Evolutionary conservation across 345 rosid species (phyloP).

Genomic region (Odontarrhena argentea): DNA sequence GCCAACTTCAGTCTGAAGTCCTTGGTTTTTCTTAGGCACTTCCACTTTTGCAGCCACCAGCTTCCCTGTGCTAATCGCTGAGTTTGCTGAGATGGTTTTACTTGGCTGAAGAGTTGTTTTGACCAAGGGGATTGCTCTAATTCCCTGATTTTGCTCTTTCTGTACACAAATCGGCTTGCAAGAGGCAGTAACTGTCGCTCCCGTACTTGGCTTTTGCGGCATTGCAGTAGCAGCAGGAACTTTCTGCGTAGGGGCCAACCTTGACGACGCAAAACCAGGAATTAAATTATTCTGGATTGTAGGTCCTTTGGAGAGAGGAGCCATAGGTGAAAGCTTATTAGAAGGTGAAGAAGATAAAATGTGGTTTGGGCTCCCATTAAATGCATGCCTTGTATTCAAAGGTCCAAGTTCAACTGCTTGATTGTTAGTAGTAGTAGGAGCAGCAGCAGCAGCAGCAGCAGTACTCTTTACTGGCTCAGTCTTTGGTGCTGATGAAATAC

Average conservation of each 20-base stretch:
- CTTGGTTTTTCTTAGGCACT: slow-evolving; percentile 28
- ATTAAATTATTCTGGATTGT: slow-evolving; percentile 41
- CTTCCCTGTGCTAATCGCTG: slow-evolving; percentile 38
- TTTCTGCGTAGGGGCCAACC: slow-evolving; percentile 37
- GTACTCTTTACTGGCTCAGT: slow-evolving; percentile 31
- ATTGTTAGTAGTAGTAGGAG: slow-evolving; percentile 21
- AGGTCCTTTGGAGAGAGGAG: slow-evolving; percentile 48
- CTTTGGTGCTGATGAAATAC: slow-evolving; percentile 27
- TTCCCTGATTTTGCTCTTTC: slow-evolving; percentile 41
- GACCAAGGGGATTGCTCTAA: slow-evolving; percentile 30
- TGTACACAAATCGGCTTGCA: slow-evolving; percentile 33
- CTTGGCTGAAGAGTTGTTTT: slow-evolving; percentile 25
- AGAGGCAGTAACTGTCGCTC: slow-evolving; percentile 31
- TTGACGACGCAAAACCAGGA: slow-evolving; percentile 31
- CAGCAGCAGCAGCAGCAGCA: slow-evolving; percentile 26
- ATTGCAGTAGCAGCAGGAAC: slow-evolving; percentile 36
- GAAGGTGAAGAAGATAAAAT: slow-evolving; percentile 39
- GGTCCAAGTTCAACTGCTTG: slow-evolving; percentile 43
- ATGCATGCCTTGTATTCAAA: slow-evolving; percentile 42
- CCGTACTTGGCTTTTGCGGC: slow-evolving; percentile 40
- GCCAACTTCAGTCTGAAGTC: slow-evolving; percentile 26
- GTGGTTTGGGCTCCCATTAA: slow-evolving; percentile 40
- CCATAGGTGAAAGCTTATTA: slow-evolving; percentile 35
- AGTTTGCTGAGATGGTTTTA: slow-evolving; percentile 38
- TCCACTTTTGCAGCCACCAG: slow-evolving; percentile 30